Base-by-base conservation (phyloP, 805 yeast species). In the Candida loeiensis region DNA sequence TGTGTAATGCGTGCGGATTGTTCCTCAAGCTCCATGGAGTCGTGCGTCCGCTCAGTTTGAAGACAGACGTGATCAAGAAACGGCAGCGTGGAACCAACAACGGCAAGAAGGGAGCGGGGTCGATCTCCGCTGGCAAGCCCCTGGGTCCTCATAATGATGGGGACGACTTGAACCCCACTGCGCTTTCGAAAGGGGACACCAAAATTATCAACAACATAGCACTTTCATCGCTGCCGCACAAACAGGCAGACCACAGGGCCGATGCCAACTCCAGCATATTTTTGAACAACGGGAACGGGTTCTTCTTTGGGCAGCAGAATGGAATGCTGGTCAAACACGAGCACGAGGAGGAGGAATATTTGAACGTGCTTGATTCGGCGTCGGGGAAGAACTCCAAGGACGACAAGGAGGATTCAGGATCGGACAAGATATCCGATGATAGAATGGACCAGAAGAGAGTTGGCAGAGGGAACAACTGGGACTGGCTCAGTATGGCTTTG, bases 1-100 rank as follows among this genome's bases (percentile, higher is more conserved):
- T 91, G 44, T 91, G 98, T 65, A 91, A 91, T 61, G 98, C 99
- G 0, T 91, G 99, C 67, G 99, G 98, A 0, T 68, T 91, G 45
- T 91, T 91, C 53, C 74, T 86, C 54, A 91, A 91, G 61, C 69
- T 91, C 17, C 98, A 91, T 55, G 98, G 97, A n/a, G 91, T 88
- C 3, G 95, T 87, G 46, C 71, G 98, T 43, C 99, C 99, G 0
- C 68, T 91, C 37, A 84, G 95, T 11, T 69, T 90, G 53, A 90
- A 89, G 56, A 85, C 97, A 0, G 96, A 90, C 58, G 93, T 90
- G 1, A 90, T 91, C 41, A 88, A 89, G 60, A 87, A 89, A 61
- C 76, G 99, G 51, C 95, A 90, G 61, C 73, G 96, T 38, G 65
- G 66, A 5, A 48, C 59, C 15, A 51, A 49, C 35, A 40, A 43